Base-by-base conservation (phyloP, 345 rosid species). In the Eucalyptus erythrocorys region DNA sequence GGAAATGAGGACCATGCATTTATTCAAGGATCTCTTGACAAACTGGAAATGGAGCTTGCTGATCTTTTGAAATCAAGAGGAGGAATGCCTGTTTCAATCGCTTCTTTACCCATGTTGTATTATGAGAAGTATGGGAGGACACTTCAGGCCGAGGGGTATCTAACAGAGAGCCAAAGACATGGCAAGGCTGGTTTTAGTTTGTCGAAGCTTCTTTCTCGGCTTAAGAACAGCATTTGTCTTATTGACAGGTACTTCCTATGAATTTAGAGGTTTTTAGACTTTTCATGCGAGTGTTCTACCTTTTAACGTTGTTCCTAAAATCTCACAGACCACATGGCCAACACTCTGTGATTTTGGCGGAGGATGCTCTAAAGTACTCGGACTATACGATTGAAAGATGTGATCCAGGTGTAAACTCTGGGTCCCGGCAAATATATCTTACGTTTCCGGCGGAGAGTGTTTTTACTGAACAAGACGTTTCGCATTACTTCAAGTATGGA, bases 91-190 rank as follows among this genome's bases (percentile, higher is more conserved):
- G 96, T 98, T 85, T 97, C 99, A 1, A 98, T 98, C 49, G 99
- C 99, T 86, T 96, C 99, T 14, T 92, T 98, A 90, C 99, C 99
- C 10, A 95, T 94, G 96, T 90, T 97, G 93, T 98, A 97, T 66
- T 95, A 91, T 24, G 99, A 96, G 90, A 98, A 94, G 92, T 97
- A 94, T 47, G 99, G 99, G 87, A 94, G 91, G 94, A 94, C 91
- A 30, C 97, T 98, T 91, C 99, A 96, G 93, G 99, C 99, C 47
- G 99, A 98, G 86, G 99, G 99, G 37, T 98, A 98, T 90, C 97
- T 98, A 49, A 96, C 98, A 1, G 99, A 97, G 94, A 96, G 99
- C 95, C 99, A 97, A 91, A 94, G 99, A 91, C 99, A 97, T 86
- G 99, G 99, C 34, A 97, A 96, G 92, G 95, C 98, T 42, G 99